Evolutionary conservation across 2,329 filamentous ascomycete species (phyloP), one percentile per base, ranked within the genome.

Genomic region (Aspergillus niger): DNA sequence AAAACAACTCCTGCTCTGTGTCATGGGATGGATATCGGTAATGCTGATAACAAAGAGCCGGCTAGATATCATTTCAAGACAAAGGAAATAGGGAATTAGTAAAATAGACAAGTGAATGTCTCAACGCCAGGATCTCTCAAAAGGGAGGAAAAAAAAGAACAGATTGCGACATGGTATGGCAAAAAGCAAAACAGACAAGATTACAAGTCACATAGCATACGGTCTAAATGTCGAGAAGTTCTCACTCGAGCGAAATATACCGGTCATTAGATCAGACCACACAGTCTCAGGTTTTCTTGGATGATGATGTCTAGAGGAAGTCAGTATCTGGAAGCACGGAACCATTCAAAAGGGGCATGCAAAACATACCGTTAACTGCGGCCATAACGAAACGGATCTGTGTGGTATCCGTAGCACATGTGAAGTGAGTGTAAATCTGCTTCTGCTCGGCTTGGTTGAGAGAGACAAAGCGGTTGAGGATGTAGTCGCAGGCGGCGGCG

Each of bases 311-410:
- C 95, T 97, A 68, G 54, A 24, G 81, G 22, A 81, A 36, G 51
- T 70, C 60, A 70, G 66, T 39, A 30, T n/a, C 22, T 30, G 50
- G 20, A 20, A 3, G n/a, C 36, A 17, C 15, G 3, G 15, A 28
- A 15, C 6, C 26, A 55, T 10, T 1, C 15, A 22, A 10, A 30
- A 20, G n/a, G 24, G 32, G 32, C 13, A 32, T 30, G 8, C 39
- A n/a, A 36, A 44, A 77, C 89, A 73, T 85, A 97, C 93, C 93
- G 81, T 99, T 99, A 74, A 99, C 95, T 69, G 95, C 95, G 64
- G 94, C 93, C 95, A 99, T 99, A 80, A 99, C 95, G 84, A 99
- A 98, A 75, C 95, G 89, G 72, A 99, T 99, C 80, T 99, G 95
- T 73, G 95, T 97, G 32, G 95, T 99, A 76, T 99, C 95, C 52